Percentiles rank a stretch among this genome's conserved stretches.
phyloP scores from a whole-genome alignment of 305 asterid genomes.

The Caryopteris hybrid region DNA sequence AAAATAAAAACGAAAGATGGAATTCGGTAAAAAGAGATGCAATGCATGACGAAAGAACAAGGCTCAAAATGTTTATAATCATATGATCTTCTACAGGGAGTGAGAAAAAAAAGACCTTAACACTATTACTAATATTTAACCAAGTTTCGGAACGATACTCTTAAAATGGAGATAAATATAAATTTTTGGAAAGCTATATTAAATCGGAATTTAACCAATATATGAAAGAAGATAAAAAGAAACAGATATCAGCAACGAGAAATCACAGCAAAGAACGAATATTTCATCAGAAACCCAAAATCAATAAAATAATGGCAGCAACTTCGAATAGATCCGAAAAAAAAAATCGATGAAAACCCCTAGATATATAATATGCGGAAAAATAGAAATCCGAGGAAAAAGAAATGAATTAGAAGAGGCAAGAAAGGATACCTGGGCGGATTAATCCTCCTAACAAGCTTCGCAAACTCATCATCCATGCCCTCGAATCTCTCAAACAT shows the following conservation, averaged over 20 bases:
- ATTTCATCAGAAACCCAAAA: background rate
- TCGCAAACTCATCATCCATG: slow-evolving; percentile 71
- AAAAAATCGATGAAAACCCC: background rate
- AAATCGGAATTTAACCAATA: background rate
- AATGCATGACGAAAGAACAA: background rate
- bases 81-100: background rate
- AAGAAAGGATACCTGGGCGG: slow-evolving; percentile 50
- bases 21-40: background rate
- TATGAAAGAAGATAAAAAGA: too few species aligned
- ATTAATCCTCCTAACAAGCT: slow-evolving; percentile 67
- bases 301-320: background rate
- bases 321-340: background rate
- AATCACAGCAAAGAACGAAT: background rate
- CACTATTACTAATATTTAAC: too few species aligned
- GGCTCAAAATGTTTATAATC: background rate
- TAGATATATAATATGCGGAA: background rate
- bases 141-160: background rate
- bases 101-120: background rate
- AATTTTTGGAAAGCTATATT: background rate
- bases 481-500: slow-evolving; percentile 29
- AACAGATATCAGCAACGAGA: background rate
- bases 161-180: background rate
- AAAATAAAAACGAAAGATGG: background rate
- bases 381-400: background rate
- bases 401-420: background rate